Evolutionary conservation across 2,329 filamentous ascomycete species (phyloP).

Genomic region (Ophiostoma montium): DNA sequence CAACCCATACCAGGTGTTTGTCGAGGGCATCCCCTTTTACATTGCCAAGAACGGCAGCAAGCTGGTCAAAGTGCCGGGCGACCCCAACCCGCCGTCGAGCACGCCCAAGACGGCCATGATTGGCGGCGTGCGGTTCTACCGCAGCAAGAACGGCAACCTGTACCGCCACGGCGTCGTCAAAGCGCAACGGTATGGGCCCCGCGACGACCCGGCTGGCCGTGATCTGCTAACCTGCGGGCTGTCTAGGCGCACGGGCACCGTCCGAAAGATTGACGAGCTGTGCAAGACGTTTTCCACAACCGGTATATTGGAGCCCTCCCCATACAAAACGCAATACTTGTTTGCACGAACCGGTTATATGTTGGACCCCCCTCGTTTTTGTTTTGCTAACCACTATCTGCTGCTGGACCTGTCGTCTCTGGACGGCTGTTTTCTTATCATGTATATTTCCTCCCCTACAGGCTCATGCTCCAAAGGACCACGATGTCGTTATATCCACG

Average conservation of each 20-base stretch:
- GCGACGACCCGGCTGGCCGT: slow-evolving; percentile 7
- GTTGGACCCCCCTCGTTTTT: not conserved
- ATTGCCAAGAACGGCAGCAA: slow-evolving; percentile 71
- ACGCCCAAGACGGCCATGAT: slow-evolving; percentile 63
- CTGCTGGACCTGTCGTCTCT: not conserved
- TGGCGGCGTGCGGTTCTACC: slow-evolving; percentile 67
- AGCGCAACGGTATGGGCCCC: slow-evolving; percentile 53
- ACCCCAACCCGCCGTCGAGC: slow-evolving; percentile 43
- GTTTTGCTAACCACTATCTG: slow-evolving; percentile 4
- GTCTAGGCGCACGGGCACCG: slow-evolving; percentile 33
- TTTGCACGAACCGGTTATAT: no score
- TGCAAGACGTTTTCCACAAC: slow-evolving; percentile 61
- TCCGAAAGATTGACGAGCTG: slow-evolving; percentile 57
- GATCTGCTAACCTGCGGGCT: slow-evolving; percentile 22
- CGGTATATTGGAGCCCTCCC: slow-evolving; percentile 36
- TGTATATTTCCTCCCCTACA: slow-evolving; percentile 26
- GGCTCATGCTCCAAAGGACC: slow-evolving; percentile 77
- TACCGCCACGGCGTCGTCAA: slow-evolving; percentile 63
- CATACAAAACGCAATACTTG: no score
- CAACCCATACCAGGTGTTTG: slow-evolving; percentile 41
- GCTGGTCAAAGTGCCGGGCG: slow-evolving; percentile 54
- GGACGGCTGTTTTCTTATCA: not conserved
- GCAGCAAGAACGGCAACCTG: slow-evolving; percentile 79
- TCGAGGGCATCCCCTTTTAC: slow-evolving; percentile 60
- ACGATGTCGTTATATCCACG: slow-evolving; percentile 67